These are phyloP conservation scores for Nemania sp. DNA, from an alignment of 2,329 filamentous ascomycete species.

Conservation along the genomic window DNA sequence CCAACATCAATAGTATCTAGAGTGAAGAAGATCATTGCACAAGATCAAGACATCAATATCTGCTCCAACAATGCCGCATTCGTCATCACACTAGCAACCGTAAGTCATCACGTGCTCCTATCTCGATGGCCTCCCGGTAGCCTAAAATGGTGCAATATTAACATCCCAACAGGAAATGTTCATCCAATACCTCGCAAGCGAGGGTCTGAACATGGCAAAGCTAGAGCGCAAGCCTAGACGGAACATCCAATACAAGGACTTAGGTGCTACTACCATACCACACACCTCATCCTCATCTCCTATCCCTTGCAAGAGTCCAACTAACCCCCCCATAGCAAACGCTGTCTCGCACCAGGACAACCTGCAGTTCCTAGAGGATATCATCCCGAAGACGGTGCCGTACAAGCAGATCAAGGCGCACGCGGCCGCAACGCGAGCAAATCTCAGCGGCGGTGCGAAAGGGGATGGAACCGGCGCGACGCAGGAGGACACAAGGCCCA, in stretches of 20 bases:
- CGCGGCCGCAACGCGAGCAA: constrained; percentile 62
- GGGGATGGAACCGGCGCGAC: not conserved
- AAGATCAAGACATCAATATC: constrained; percentile 85
- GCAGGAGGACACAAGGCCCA: constrained; percentile 48
- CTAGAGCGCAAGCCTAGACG: constrained; percentile 90
- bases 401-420: constrained; percentile 82
- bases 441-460: constrained; percentile 56
- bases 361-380: constrained; percentile 92
- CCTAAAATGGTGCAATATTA: not conserved
- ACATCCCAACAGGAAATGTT: constrained; percentile 81
- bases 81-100: constrained; percentile 90
- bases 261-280: constrained; percentile 66
- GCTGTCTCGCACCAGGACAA: constrained; percentile 91
- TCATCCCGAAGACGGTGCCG: constrained; percentile 86
- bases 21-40: constrained; percentile 93
- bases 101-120: constrained; percentile 58
- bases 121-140: not conserved
- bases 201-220: constrained; percentile 88
- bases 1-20: constrained; percentile 75
- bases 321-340: constrained; percentile 66
- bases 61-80: constrained; percentile 96
- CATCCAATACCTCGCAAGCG: constrained; percentile 88
- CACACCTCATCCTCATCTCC: not conserved
- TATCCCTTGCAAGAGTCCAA: constrained; percentile 16
- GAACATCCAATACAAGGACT: constrained; percentile 95